Conservation (phyloP, 2,329 filamentous ascomycete genomes). For the Blumeria hordei region DNA sequence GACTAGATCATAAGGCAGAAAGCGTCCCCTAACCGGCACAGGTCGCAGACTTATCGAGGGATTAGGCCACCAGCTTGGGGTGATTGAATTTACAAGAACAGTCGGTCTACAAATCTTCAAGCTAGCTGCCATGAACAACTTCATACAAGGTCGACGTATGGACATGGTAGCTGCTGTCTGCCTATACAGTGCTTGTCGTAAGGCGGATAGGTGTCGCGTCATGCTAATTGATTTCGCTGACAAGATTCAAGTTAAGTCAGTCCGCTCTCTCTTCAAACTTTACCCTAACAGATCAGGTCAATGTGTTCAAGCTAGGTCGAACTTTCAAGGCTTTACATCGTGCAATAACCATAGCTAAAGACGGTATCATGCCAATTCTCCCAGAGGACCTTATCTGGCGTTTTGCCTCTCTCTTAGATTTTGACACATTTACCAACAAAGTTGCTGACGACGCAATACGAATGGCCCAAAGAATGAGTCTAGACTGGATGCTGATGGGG, state of each 20-base stretch:
- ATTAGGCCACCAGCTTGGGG: conserved; percentile 32
- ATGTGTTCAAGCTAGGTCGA: conserved; percentile 78
- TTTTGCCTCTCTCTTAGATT: conserved; percentile 80
- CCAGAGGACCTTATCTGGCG: conserved; percentile 79
- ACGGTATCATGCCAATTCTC: conserved; percentile 43
- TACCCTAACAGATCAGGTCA: conserved; percentile 28
- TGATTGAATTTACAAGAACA: conserved; percentile 37
- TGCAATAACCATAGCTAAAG: conserved; percentile 43
- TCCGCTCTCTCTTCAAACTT: neutral
- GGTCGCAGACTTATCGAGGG: conserved; percentile 30
- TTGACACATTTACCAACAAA: conserved; percentile 54
- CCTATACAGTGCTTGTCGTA: conserved; percentile 70
- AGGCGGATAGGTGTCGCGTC: conserved; percentile 53
- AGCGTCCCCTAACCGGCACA: conserved; percentile 3
- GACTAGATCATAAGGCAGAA: neutral
- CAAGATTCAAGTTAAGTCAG: conserved; percentile 27
- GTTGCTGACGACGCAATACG: conserved; percentile 74
- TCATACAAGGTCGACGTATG: conserved; percentile 66
- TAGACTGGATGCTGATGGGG: conserved; percentile 93
- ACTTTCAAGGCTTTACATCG: conserved; percentile 68
- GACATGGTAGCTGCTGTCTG: conserved; percentile 75
- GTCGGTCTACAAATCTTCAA: conserved; percentile 52
- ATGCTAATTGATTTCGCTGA: conserved; percentile 96
- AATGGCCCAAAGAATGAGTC: conserved; percentile 77
- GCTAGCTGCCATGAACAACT: conserved; percentile 48